phyloP scores from a whole-genome alignment of 441 rosid species.

The Codiaeum variegatum region DNA sequence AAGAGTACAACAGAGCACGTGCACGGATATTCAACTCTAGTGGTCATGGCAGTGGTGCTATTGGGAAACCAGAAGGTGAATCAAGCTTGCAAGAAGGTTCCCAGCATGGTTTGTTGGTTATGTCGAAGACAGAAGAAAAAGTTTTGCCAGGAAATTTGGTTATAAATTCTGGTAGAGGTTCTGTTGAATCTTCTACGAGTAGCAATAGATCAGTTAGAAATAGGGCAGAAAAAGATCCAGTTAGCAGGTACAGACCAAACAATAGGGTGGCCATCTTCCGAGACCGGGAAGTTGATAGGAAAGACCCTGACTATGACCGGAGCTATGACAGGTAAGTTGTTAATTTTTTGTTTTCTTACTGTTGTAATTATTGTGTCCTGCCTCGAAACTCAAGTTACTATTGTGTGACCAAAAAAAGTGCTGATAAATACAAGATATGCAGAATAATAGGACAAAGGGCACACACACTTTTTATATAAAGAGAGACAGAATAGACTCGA shows the following conservation, averaged over 20 bases:
- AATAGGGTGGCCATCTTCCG: conserved; percentile 77
- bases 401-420: neutral
- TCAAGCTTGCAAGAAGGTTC: conserved; percentile 42
- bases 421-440: neutral
- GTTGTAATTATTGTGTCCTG: neutral
- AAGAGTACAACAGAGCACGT: conserved; percentile 78
- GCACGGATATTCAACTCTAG: conserved; percentile 66
- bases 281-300: conserved; percentile 71
- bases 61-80: conserved; percentile 41
- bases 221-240: conserved; percentile 64
- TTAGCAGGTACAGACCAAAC: conserved; percentile 49
- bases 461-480: neutral
- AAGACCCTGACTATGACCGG: conserved; percentile 83
- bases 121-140: conserved; percentile 48
- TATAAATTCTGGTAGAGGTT: conserved; percentile 39
- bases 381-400: neutral
- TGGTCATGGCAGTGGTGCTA: conserved; percentile 29
- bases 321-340: conserved; percentile 59
- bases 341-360: conserved; percentile 7
- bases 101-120: conserved; percentile 34
- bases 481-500: neutral
- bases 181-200: conserved; percentile 52
- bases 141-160: conserved; percentile 37
- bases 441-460: neutral
- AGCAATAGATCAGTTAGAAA: conserved; percentile 48